Base-by-base conservation (phyloP, 306 rosid genomes). In the Phaseolus lunatus region DNA sequence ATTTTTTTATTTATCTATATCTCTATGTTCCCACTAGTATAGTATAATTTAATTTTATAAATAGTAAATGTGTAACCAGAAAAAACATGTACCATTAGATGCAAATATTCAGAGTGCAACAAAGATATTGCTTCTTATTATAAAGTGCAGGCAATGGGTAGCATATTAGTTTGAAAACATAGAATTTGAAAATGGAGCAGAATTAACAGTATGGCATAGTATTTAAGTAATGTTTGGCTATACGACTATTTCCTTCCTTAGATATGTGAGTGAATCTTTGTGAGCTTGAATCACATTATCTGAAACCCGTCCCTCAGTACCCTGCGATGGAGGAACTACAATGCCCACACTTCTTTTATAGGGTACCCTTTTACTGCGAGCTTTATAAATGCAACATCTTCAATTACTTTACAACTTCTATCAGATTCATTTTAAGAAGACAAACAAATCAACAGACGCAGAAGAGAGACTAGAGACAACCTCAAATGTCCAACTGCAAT, bases 331-430 rank as follows among this genome's bases (percentile, higher is more conserved):
- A 0, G 89, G 86, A 12, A 89, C 93, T 67, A 73, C 48, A 64
- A 90, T 84, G 56, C 97, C 98, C 52, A 88, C 93, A 57, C n/a
- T n/a, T n/a, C n/a, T n/a, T n/a, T n/a, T n/a, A 93, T 86, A 1
- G 96, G 89, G 50, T 89, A 86, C 9, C 94, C 94, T 49, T 22
- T 66, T 4, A 90, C 89, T 12, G 50, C 15, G 2, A 10, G 54
- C 72, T 77, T 76, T 44, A 91, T 93, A 33, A 20, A 20, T 56
- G 33, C 33, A 56, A 10, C 59, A 29, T 1, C 33, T 3, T n/a
- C n/a, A n/a, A 2, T 29, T 29, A 2, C 33, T 53, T 53, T 53
- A 9, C 1, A 19, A 19, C 5, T 8, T 27, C 22, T 20, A 10
- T 23, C 5, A 52, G 20, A 52, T 52, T 20, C 20, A 50, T 7